Conservation (phyloP, 164 flowering plant species). For the Magnolia changhungtana region DNA sequence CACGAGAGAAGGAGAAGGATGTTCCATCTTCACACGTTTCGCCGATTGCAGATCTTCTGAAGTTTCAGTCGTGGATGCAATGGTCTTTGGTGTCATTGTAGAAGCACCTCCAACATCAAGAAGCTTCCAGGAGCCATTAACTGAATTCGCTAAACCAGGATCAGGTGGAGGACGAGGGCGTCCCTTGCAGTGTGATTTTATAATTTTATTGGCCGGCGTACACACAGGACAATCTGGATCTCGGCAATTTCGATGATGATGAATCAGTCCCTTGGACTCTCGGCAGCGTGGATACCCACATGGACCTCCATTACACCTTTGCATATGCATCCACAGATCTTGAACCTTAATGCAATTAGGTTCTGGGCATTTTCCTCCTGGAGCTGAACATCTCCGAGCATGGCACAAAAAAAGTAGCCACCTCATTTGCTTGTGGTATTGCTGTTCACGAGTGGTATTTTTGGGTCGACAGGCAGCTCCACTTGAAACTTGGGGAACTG, state of each 20-base stretch:
- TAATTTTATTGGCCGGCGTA: conserved; percentile 45
- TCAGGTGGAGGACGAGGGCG: conserved; percentile 28
- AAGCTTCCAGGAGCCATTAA: conserved; percentile 39
- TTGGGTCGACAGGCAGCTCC: conserved; percentile 28
- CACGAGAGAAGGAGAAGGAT: conserved; percentile 37
- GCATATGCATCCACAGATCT: conserved; percentile 60
- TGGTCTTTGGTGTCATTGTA: conserved; percentile 29
- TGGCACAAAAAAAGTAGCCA: conserved; percentile 83
- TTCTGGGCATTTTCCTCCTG: conserved; percentile 71
- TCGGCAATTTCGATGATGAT: conserved; percentile 52
- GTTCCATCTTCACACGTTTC: conserved; percentile 79
- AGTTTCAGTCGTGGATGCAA: conserved; percentile 33
- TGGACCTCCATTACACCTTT: conserved; percentile 32
- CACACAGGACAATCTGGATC: conserved; percentile 71
- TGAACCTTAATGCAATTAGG: conserved; percentile 47
- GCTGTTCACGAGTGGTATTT: conserved; percentile 33
- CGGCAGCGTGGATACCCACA: conserved; percentile 68
- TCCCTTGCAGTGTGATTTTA: conserved; percentile 27
- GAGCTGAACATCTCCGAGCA: conserved; percentile 71
- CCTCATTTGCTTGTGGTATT: conserved; percentile 46
- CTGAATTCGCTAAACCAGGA: conserved; percentile 28
- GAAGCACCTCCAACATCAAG: conserved; percentile 34
- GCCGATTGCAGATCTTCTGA: conserved; percentile 56
- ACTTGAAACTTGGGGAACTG: conserved; percentile 28
- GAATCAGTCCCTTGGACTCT: conserved; percentile 37